A percentile compares a stretch with the other conserved stretches of the same genome.
These are phyloP conservation scores for Emmonsiellopsis sp. DNA, from an alignment of 2,329 filamentous ascomycete species.

Conservation along the genomic window DNA sequence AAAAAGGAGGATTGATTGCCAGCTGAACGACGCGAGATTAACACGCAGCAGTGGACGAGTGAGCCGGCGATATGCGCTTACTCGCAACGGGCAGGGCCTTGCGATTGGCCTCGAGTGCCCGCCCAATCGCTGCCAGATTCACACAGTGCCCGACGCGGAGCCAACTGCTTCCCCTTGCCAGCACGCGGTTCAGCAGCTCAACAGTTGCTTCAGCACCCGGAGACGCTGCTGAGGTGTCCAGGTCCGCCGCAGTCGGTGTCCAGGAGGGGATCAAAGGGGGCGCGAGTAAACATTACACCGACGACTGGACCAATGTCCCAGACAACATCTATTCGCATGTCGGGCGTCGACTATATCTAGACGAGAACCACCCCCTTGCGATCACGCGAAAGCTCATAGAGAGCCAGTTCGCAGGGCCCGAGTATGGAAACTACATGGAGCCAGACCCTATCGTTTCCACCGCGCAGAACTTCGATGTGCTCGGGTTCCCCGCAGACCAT, in stretches of 20 bases:
- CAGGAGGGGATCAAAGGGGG: constrained; percentile 26
- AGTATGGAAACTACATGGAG: constrained; percentile 66
- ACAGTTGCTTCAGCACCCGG: constrained; percentile 11
- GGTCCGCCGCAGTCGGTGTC: not conserved
- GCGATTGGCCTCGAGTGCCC: constrained; percentile 25
- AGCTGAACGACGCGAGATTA: no score
- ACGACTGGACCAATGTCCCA: constrained; percentile 80
- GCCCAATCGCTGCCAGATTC: constrained; percentile 17
- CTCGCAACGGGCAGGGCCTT: constrained; percentile 31
- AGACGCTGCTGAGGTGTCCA: not conserved
- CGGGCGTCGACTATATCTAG: constrained; percentile 73
- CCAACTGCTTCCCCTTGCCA: constrained; percentile 2
- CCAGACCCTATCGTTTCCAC: constrained; percentile 78
- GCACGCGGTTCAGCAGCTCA: constrained; percentile 24
- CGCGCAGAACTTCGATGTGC: constrained; percentile 88
- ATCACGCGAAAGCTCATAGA: constrained; percentile 92
- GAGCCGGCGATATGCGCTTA: constrained; percentile 24
- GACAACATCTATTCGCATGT: constrained; percentile 64
- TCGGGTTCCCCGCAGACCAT: constrained; percentile 82
- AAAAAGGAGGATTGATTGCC: not conserved
- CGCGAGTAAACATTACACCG: constrained; percentile 54
- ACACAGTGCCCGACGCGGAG: not conserved
- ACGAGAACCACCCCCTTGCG: constrained; percentile 76
- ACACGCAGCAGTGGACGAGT: not conserved
- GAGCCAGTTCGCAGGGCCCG: constrained; percentile 66